Evolutionary conservation across 2,329 filamentous ascomycete species (phyloP).

Genomic region (Balansia obtecta): DNA sequence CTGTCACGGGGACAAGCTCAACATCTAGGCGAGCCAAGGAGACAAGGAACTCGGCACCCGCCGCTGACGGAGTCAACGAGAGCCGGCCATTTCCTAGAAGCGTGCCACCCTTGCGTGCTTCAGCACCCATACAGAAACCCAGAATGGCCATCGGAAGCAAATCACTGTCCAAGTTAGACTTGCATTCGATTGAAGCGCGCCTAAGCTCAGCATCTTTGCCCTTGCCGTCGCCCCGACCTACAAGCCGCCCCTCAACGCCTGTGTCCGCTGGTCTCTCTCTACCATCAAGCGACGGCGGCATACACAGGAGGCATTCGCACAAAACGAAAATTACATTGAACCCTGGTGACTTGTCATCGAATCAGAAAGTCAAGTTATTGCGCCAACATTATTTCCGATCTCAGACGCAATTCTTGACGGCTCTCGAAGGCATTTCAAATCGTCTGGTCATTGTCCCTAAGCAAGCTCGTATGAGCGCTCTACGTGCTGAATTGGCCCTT

Average conservation of each 20-base stretch:
- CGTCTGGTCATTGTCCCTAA: slow-evolving; percentile 75
- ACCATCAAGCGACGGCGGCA: slow-evolving; percentile 32
- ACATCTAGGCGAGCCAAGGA: slow-evolving; percentile 37
- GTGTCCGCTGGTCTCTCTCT: slow-evolving; percentile 38
- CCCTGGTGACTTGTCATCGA: slow-evolving; percentile 47
- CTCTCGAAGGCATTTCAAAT: slow-evolving; percentile 74
- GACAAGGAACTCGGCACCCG: slow-evolving; percentile 27
- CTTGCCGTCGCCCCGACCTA: slow-evolving; percentile 42
- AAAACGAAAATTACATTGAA: slow-evolving; percentile 43
- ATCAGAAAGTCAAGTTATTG: slow-evolving; percentile 59
- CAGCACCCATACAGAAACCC: slow-evolving; percentile 13
- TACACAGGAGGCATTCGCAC: slow-evolving; percentile 49
- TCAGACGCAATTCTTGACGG: slow-evolving; percentile 68
- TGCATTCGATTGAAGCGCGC: slow-evolving; percentile 43
- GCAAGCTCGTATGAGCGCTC: slow-evolving; percentile 64
- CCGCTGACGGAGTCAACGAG: slow-evolving; percentile 20
- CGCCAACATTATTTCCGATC: slow-evolving; percentile 75
- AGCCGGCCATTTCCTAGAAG: slow-evolving; percentile 16
- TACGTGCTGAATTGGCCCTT: slow-evolving; percentile 68
- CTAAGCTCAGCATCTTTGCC: slow-evolving; percentile 57
- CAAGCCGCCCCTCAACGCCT: slow-evolving; percentile 44
- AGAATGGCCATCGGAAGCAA: slow-evolving; percentile 26
- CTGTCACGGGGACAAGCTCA: slow-evolving; percentile 40
- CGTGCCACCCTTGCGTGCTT: slow-evolving; percentile 10
- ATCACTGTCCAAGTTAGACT: slow-evolving; percentile 37